Evolutionary conservation across 306 rosid species (phyloP).

Genomic region (Sindora glabra): DNA sequence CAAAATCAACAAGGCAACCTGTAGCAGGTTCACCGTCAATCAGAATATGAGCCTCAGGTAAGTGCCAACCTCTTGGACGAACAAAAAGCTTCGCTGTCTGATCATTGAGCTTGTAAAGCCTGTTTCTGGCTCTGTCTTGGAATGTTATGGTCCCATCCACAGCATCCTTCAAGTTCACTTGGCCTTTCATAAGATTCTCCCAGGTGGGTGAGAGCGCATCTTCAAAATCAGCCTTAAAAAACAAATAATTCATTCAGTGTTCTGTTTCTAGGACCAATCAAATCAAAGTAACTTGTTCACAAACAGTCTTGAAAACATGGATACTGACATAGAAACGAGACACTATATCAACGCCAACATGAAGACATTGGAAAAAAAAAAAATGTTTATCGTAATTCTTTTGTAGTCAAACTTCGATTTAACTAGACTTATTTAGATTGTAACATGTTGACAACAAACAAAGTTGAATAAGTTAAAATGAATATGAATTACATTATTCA

Average conservation of each 20-base stretch:
- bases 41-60: slow-evolving; percentile 77
- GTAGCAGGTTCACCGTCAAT: slow-evolving; percentile 84
- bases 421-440: too few species aligned
- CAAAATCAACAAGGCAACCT: slow-evolving; percentile 87
- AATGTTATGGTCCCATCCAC: slow-evolving; percentile 72
- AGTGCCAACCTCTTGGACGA: slow-evolving; percentile 91
- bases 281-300: too few species aligned
- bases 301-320: too few species aligned
- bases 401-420: too few species aligned
- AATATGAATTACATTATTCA: too few species aligned
- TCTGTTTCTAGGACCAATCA: background rate
- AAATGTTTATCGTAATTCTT: too few species aligned
- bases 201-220: slow-evolving; percentile 94
- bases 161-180: slow-evolving; percentile 82
- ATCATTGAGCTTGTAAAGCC: slow-evolving; percentile 72
- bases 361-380: too few species aligned
- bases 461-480: too few species aligned
- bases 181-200: slow-evolving; percentile 88
- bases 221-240: slow-evolving; percentile 74
- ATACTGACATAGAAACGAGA: too few species aligned
- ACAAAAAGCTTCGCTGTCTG: slow-evolving; percentile 79
- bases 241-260: background rate
- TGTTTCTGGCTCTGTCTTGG: slow-evolving; percentile 69
- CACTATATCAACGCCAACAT: too few species aligned
- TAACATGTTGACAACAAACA: too few species aligned